A percentile compares a stretch with the other conserved stretches of the same genome.
Evolutionary conservation across 176 grass and related monocot genomes (phyloP).

Genomic region (Oryza glumipatula): DNA sequence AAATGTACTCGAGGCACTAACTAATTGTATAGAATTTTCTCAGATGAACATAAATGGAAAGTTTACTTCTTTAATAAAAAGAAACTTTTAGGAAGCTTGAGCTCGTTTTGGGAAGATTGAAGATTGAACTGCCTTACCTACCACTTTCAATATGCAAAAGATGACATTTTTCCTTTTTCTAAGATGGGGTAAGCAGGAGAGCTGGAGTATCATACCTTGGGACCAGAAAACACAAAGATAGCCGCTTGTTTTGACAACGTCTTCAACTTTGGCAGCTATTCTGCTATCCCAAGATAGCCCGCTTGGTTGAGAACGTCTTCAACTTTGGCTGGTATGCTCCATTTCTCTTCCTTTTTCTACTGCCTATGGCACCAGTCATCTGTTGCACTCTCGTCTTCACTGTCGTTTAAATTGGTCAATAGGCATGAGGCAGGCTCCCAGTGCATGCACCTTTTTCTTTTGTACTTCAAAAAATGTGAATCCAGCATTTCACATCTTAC

Average conservation of each 20-base stretch:
- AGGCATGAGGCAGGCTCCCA: background rate
- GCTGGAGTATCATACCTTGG: background rate
- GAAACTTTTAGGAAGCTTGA: background rate
- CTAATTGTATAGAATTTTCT: background rate
- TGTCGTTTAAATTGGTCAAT: background rate
- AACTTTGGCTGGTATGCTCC: background rate
- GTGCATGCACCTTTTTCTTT: background rate
- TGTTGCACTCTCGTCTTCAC: conserved; percentile 24
- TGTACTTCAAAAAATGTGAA: background rate
- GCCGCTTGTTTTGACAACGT: background rate
- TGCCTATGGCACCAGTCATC: background rate
- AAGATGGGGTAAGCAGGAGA: background rate
- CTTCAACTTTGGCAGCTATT: background rate
- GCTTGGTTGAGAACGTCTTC: background rate
- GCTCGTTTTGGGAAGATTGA: background rate
- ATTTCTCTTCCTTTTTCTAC: background rate
- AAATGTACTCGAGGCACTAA: background rate
- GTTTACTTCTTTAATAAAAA: background rate
- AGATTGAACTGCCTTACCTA: background rate
- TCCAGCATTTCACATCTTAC: background rate
- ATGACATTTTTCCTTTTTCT: background rate
- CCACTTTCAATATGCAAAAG: background rate
- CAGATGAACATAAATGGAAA: conserved; percentile 7
- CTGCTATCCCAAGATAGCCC: background rate
- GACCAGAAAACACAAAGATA: conserved; percentile 1